Evolutionary conservation across 495 filamentous ascomycete species (phyloP).

Genomic region (Saxispiralis lemnorum): DNA sequence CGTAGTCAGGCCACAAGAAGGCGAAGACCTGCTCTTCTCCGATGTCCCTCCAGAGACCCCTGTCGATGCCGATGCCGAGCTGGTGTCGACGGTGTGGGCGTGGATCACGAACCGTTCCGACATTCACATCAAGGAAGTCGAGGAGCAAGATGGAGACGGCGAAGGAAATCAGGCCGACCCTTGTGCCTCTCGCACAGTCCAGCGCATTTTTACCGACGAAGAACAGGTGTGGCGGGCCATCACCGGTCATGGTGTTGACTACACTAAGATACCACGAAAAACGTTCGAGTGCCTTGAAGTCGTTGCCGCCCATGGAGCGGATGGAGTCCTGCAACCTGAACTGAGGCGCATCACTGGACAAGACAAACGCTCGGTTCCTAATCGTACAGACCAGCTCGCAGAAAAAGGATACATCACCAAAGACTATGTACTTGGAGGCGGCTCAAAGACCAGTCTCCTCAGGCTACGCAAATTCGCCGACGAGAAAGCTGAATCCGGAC

Average conservation of each 20-base stretch:
- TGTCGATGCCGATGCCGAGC: neutral
- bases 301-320: slow-evolving; percentile 51
- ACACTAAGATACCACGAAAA: slow-evolving; percentile 41
- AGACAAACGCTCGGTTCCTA: slow-evolving; percentile 76
- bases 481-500: slow-evolving; percentile 13
- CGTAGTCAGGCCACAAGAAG: neutral
- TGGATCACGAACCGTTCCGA: slow-evolving; percentile 9
- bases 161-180: neutral
- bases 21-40: neutral
- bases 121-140: neutral
- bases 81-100: slow-evolving; percentile 4
- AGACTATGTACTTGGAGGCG: slow-evolving; percentile 43
- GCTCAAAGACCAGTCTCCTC: slow-evolving; percentile 47
- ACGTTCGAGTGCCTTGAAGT: slow-evolving; percentile 65
- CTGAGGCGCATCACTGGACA: slow-evolving; percentile 60
- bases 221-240: slow-evolving; percentile 60
- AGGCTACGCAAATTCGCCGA: slow-evolving; percentile 44
- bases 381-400: slow-evolving; percentile 55
- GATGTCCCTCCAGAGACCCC: neutral
- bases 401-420: slow-evolving; percentile 77
- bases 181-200: no score
- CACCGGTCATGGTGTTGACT: slow-evolving; percentile 63
- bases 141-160: neutral
- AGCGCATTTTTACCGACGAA: slow-evolving; percentile 19
- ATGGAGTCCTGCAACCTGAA: slow-evolving; percentile 65